Evolutionary conservation across 2,329 filamentous ascomycete species (phyloP).

Genomic region (Paecilomyces variotii): DNA sequence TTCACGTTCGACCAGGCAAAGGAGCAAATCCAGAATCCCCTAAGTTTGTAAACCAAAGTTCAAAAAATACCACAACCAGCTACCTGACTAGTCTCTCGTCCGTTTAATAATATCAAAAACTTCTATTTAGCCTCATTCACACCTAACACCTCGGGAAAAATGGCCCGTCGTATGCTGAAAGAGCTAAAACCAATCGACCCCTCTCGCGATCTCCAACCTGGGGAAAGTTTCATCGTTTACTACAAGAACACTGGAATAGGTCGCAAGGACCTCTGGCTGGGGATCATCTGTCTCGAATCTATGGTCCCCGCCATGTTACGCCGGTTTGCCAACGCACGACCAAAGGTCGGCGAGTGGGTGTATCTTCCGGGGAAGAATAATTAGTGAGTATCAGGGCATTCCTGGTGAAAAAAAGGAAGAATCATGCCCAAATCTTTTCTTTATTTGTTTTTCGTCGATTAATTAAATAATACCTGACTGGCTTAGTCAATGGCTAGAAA

Average conservation of each 20-base stretch:
- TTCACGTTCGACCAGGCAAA: too few species aligned
- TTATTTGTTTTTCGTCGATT: too few species aligned
- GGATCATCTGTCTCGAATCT: slow-evolving; percentile 1
- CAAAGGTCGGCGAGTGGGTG: neutral
- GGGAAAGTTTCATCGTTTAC: slow-evolving; percentile 1
- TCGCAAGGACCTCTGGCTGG: slow-evolving; percentile 1
- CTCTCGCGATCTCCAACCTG: neutral
- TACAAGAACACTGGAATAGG: neutral
- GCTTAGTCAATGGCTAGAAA: slow-evolving; percentile 5
- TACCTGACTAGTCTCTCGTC: too few species aligned
- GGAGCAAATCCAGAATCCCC: too few species aligned
- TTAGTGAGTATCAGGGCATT: neutral
- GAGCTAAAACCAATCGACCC: neutral
- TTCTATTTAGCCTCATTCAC: neutral
- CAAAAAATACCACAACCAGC: too few species aligned
- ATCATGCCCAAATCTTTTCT: too few species aligned
- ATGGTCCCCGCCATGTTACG: neutral
- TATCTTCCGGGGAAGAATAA: slow-evolving; percentile 5
- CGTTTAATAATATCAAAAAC: too few species aligned
- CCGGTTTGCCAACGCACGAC: neutral
- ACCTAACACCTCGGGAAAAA: neutral
- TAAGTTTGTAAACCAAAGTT: too few species aligned
- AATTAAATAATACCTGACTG: neutral
- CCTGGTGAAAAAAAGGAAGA: too few species aligned
- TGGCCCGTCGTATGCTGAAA: neutral